Base-by-base conservation (phyloP, 495 filamentous ascomycete species). In the Peziza echinospora region DNA sequence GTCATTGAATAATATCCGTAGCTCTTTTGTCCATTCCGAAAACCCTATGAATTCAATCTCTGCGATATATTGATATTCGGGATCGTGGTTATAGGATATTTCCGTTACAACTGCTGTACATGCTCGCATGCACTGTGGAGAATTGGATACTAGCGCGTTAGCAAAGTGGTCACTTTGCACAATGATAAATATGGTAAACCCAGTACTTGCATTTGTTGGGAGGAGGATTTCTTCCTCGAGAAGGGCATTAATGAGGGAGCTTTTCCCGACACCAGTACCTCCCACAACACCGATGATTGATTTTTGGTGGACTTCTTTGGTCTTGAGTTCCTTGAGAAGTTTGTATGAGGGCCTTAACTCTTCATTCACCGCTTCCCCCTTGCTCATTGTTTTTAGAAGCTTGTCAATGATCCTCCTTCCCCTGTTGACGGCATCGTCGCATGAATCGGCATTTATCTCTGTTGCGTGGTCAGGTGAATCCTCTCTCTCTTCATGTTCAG, bases 71-170 rank as follows among this genome's bases (percentile, higher is more conserved):
- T 56, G 64, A 24, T 59, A 49, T 0, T 51, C 51, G 2, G 63
- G 55, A 17, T 72, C 65, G 21, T 70, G 39, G n/a, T 77, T 78
- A 54, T 69, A 82, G 0, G 74, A 73, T 11, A 82, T 69, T 51
- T 81, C 77, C 0, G 71, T 80, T 0, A 73, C 70, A 8, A 73
- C 71, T 0, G 77, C 76, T 3, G 78, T 82, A 49, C 75, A 79
- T 7, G 75, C 77, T 48, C 73, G 62, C 71, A 73, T 74, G 51
- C 41, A 43, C 30, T 37, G 30, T n/a, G n/a, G n/a, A n/a, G n/a
- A n/a, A n/a, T n/a, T n/a, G n/a, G n/a, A n/a, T n/a, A n/a, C n/a
- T n/a, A n/a, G n/a, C n/a, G n/a, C n/a, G n/a, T n/a, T n/a, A n/a
- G n/a, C n/a, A 37, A 34, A 37, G 30, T 37, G 6, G 30, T 37